A percentile compares a stretch with the other conserved stretches of the same genome.
These are phyloP conservation scores for Echinosophora koreensis DNA, from an alignment of 306 rosid genomes.

Conservation along the genomic window DNA sequence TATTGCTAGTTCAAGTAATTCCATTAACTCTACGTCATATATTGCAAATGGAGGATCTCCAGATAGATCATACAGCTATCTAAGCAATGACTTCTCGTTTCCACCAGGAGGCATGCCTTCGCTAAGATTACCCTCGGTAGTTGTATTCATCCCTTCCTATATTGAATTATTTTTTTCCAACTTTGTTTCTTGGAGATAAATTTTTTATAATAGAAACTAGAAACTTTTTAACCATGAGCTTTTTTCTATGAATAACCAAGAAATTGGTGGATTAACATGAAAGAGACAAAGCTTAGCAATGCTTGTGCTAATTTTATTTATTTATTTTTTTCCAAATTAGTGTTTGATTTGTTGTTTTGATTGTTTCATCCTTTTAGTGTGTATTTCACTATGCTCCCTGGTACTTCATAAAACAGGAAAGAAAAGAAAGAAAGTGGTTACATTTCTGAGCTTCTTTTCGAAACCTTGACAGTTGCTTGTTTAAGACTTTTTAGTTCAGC, in stretches of 20 bases:
- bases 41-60: constrained; percentile 87
- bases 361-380: constrained; percentile 18
- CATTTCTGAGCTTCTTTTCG: constrained; percentile 24
- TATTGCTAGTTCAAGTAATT: constrained; percentile 84
- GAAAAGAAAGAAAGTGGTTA: constrained; percentile 10
- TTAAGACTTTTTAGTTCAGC: constrained; percentile 16
- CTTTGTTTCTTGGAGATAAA: constrained; percentile 8
- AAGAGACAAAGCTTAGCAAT: constrained; percentile 26
- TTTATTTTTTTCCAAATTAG: constrained; percentile 17
- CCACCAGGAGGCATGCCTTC: constrained; percentile 86
- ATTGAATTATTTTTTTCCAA: background rate
- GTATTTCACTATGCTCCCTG: background rate
- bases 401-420: background rate
- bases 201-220: background rate
- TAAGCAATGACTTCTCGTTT: constrained; percentile 70
- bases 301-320: background rate
- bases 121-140: constrained; percentile 87
- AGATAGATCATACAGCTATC: constrained; percentile 63
- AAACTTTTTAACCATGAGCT: background rate
- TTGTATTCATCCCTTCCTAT: constrained; percentile 54
- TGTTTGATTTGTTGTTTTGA: background rate
- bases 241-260: constrained; percentile 12
- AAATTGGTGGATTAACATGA: constrained; percentile 36
- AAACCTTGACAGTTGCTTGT: constrained; percentile 16
- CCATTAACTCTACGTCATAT: constrained; percentile 61